A percentile compares a stretch with the other conserved stretches of the same genome.
Evolutionary conservation across 2,329 filamentous ascomycete species (phyloP).

Genomic region (Epichloe baconii): DNA sequence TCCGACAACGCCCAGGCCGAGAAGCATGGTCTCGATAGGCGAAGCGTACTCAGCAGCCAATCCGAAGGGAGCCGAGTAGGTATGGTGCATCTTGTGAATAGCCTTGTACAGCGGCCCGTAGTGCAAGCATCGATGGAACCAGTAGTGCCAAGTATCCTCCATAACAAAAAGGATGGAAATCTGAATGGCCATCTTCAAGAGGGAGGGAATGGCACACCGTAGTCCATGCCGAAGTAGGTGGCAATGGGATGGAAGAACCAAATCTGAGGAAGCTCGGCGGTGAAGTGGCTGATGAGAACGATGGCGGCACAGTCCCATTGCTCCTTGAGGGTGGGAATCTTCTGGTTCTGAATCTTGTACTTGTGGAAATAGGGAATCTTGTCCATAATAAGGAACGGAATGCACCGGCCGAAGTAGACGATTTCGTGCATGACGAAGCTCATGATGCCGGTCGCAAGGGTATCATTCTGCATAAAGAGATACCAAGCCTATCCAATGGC

Average conservation of each 20-base stretch:
- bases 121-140: conserved; percentile 84
- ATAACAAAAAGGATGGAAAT: conserved; percentile 89
- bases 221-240: conserved; percentile 80
- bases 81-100: conserved; percentile 98
- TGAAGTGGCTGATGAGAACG: conserved; percentile 91
- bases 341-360: conserved; percentile 86
- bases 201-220: conserved; percentile 71
- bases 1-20: conserved; percentile 77
- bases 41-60: conserved; percentile 95
- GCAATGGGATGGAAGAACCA: conserved; percentile 98
- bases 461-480: conserved; percentile 95
- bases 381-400: conserved; percentile 92
- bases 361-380: conserved; percentile 74
- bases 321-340: conserved; percentile 83
- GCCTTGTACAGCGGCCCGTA: conserved; percentile 90
- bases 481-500: conserved; percentile 60
- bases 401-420: conserved; percentile 82
- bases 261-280: conserved; percentile 94
- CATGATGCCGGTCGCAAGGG: conserved; percentile 92
- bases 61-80: conserved; percentile 94
- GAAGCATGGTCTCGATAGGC: conserved; percentile 90
- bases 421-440: conserved; percentile 91
- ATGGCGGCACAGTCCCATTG: conserved; percentile 91
- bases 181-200: conserved; percentile 80
- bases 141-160: conserved; percentile 98